Evolutionary conservation across 129 eudicot genomes (phyloP).

Genomic region (Flaveria brownii): DNA sequence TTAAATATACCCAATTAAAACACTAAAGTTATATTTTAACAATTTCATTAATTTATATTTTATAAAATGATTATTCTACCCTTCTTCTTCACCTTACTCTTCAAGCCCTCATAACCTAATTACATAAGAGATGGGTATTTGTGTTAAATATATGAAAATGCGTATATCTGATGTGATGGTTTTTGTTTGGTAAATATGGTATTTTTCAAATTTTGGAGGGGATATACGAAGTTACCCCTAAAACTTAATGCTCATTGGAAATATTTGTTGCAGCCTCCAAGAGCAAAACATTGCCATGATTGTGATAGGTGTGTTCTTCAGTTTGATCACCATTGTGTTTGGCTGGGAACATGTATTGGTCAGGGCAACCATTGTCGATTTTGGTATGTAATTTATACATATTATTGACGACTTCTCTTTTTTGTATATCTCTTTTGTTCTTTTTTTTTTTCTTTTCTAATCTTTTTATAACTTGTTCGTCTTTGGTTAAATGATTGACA

Average conservation of each 20-base stretch:
- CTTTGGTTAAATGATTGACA: slow-evolving; percentile 34
- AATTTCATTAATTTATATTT: neutral
- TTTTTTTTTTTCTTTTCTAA: neutral
- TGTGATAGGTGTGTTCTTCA: slow-evolving; percentile 99
- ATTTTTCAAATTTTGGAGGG: neutral
- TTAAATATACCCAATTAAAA: neutral
- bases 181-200: neutral
- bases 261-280: slow-evolving; percentile 78
- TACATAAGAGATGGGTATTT: neutral
- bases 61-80: neutral
- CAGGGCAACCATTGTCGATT: slow-evolving; percentile 91
- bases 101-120: neutral
- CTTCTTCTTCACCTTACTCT: neutral
- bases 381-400: slow-evolving; percentile 49
- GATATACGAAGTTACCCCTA: neutral
- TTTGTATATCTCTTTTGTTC: slow-evolving; percentile 1
- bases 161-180: neutral
- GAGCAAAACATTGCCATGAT: slow-evolving; percentile 97
- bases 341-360: slow-evolving; percentile 97
- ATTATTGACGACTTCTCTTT: neutral
- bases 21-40: neutral
- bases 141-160: neutral
- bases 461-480: neutral
- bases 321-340: slow-evolving; percentile 98
- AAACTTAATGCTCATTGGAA: neutral